phyloP scores from a whole-genome alignment of 148 eudicot genomes.

The Rhododendron ferrugineum region DNA sequence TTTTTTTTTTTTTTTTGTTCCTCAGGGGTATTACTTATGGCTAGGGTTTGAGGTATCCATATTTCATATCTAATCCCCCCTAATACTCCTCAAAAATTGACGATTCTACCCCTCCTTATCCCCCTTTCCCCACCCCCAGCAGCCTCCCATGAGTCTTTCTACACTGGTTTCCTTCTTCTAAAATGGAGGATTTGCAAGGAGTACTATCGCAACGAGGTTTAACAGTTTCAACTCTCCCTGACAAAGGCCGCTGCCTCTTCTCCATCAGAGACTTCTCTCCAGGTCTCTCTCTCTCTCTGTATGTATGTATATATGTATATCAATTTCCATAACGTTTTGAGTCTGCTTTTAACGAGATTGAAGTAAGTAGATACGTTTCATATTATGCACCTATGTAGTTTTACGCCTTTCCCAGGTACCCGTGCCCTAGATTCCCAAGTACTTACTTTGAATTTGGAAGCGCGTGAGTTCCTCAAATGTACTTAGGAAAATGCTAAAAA shows the following conservation, averaged over 20 bases:
- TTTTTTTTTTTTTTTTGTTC: no score
- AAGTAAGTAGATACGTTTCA: no score
- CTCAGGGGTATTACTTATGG: no score
- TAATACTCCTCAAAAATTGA: no score
- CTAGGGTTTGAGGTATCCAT: no score
- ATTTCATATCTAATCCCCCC: no score
- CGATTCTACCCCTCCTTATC: no score
- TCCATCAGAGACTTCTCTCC: slow-evolving; percentile 56
- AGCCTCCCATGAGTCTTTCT: no score
- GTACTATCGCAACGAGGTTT: slow-evolving; percentile 38
- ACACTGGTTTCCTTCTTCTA: neutral
- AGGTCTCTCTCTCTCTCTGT: slow-evolving; percentile 34
- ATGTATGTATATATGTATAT: neutral
- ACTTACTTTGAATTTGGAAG: neutral
- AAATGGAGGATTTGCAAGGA: slow-evolving; percentile 39
- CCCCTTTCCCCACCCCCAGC: no score
- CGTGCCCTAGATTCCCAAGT: neutral
- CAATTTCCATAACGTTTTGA: neutral
- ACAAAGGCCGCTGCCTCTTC: slow-evolving; percentile 76
- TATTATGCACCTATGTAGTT: neutral
- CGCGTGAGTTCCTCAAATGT: neutral
- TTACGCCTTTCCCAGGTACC: neutral
- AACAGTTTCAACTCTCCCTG: slow-evolving; percentile 32
- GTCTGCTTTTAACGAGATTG: no score
- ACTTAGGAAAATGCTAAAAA: neutral